Evolutionary conservation across 345 rosid species (phyloP).

Genomic region (sweet orange (Citrus sinensis)): DVS_A1.0 CM039166.1:23649001-23649500

Average conservation of each 20-base stretch:
- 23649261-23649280: conserved; percentile 58
- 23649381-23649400: conserved; percentile 35
- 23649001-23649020: conserved; percentile 38
- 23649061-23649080: conserved; percentile 66
- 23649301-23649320: conserved; percentile 29
- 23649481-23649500: conserved; percentile 50
- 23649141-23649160: conserved; percentile 81
- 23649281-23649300: conserved; percentile 26
- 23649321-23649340: conserved; percentile 83
- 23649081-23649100: conserved; percentile 39
- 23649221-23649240: conserved; percentile 29
- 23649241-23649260: conserved; percentile 47
- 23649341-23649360: conserved; percentile 60
- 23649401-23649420: conserved; percentile 44
- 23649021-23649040: conserved; percentile 29
- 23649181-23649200: conserved; percentile 47
- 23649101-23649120: conserved; percentile 44
- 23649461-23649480: conserved; percentile 66
- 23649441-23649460: conserved; percentile 63
- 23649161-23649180: conserved; percentile 70
- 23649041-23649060: conserved; percentile 44
- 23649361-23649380: conserved; percentile 72
- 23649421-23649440: conserved; percentile 31
- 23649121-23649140: conserved; percentile 48
- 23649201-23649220: conserved; percentile 30